Evolutionary conservation across 345 rosid genomes (phyloP), one percentile per base, ranked within the genome.

Genomic region (Litchi chinensis): DNA sequence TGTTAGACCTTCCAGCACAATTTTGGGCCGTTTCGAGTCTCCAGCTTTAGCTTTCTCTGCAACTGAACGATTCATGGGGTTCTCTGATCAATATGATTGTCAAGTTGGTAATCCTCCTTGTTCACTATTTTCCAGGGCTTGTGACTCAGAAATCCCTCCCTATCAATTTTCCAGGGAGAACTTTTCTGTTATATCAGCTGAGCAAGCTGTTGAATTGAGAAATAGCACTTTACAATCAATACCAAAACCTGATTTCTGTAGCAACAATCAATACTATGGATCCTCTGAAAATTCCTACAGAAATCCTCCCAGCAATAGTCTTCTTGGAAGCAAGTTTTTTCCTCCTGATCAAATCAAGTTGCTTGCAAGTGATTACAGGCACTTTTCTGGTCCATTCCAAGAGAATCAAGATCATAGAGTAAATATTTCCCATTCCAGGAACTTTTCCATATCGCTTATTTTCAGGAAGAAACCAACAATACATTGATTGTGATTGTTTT

Each of bases 41-140:
- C 93, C 91, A 1, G 85, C 87, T 56, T 85, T 85, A 6, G 89
- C 89, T 28, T 89, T 90, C 52, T 87, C 86, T 65, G 91, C 92
- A 52, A 81, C 90, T 3, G 93, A 89, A 75, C 76, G 70, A 39
- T 82, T 39, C 82, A 85, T 88, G 93, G 87, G 92, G n/a, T 82
- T 90, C 77, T 82, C 83, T 8, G 32, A 62, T 62, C 88, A 81
- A 65, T 59, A 76, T 41, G 88, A 80, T 32, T 60, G 56, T 62
- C 82, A 81, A 57, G 68, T 39, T 62, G 75, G 66, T 65, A 69
- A 63, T 72, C 78, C 84, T 77, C 11, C 81, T 48, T 60, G 44
- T 56, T 57, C 32, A 11, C 77, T 78, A 50, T 60, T 65, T 78
- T 75, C 76, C 70, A 78, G 68, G 65, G 76, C 71, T 71, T 50